These are phyloP conservation scores for Darksidea phi DNA, from an alignment of 495 filamentous ascomycete species.

Conservation along the genomic window DNA sequence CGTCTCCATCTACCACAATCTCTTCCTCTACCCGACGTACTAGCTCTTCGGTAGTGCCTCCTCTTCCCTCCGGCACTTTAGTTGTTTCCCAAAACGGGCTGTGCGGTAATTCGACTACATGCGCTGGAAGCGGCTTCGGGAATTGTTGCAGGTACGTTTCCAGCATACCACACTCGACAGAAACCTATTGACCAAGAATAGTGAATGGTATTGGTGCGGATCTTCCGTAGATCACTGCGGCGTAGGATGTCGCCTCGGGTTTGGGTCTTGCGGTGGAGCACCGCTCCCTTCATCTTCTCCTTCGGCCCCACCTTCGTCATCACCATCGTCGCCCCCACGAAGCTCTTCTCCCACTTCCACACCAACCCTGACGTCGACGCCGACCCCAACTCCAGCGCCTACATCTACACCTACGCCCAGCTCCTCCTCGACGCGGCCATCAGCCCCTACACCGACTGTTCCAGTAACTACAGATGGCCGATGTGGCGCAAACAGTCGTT, in stretches of 20 bases:
- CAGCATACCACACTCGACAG: too few relatives aligned
- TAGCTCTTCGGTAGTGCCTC: constrained; percentile 6
- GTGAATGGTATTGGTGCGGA: constrained; percentile 28
- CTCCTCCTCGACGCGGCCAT: background rate
- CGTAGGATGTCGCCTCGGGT: constrained; percentile 19
- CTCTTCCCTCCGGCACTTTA: constrained; percentile 22
- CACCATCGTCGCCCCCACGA: constrained; percentile 4
- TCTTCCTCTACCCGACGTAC: constrained; percentile 4
- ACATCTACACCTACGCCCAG: background rate
- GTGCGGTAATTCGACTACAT: constrained; percentile 31
- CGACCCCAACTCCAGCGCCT: constrained; percentile 7
- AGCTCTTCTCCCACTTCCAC: constrained; percentile 7
- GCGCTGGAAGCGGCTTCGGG: constrained; percentile 22
- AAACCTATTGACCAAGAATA: too few relatives aligned
- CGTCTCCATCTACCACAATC: constrained; percentile 14
- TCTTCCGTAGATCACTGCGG: constrained; percentile 20
- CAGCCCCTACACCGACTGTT: constrained; percentile 20
- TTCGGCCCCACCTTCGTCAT: background rate
- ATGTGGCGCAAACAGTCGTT: constrained; percentile 18
- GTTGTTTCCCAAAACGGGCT: constrained; percentile 25
- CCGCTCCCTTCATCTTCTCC: background rate
- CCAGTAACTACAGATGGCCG: constrained; percentile 25
- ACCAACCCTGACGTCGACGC: constrained; percentile 6
- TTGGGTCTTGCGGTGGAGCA: constrained; percentile 22
- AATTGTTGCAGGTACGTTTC: constrained; percentile 14